Evolutionary conservation across 1,284 basidiomycete genomes (phyloP).

Genomic region (Ustilago curta): DNA sequence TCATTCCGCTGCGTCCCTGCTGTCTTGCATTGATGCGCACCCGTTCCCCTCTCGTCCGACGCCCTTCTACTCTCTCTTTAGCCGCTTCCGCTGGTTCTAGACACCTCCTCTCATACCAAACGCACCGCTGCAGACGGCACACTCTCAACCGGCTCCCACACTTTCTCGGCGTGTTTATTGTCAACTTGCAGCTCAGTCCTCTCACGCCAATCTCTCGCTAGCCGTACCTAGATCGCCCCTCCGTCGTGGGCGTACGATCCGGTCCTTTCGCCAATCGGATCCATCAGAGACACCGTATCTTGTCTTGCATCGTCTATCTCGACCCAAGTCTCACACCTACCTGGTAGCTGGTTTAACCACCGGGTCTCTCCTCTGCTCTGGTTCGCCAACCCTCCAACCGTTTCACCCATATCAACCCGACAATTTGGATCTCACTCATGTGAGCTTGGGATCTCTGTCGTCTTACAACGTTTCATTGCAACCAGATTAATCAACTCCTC

Average conservation of each 20-base stretch:
- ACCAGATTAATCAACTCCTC: too few relatives aligned
- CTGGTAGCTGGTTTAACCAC: too few relatives aligned
- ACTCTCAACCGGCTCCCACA: too few relatives aligned
- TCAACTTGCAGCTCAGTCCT: constrained; percentile 1
- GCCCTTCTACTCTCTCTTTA: too few relatives aligned
- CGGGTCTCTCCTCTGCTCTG: too few relatives aligned
- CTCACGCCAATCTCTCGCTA: neutral
- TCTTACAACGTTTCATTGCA: neutral
- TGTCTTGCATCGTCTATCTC: neutral
- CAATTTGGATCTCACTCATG: neutral
- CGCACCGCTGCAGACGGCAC: too few relatives aligned
- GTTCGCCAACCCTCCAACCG: neutral
- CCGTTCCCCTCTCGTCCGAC: too few relatives aligned
- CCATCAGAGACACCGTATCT: neutral
- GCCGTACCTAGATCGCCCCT: constrained; percentile 12
- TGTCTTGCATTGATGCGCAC: too few relatives aligned
- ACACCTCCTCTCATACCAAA: too few relatives aligned
- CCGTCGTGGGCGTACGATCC: constrained; percentile 4
- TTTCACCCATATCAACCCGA: neutral
- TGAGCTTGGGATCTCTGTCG: constrained; percentile 1
- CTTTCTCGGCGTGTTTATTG: too few relatives aligned
- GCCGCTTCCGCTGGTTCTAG: too few relatives aligned
- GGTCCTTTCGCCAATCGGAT: constrained; percentile 14
- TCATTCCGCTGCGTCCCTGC: too few relatives aligned
- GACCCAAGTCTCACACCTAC: neutral